These are phyloP conservation scores for Conticribra guillardii DNA, from an alignment of 108 stramenopile species.

Conservation along the genomic window DNA sequence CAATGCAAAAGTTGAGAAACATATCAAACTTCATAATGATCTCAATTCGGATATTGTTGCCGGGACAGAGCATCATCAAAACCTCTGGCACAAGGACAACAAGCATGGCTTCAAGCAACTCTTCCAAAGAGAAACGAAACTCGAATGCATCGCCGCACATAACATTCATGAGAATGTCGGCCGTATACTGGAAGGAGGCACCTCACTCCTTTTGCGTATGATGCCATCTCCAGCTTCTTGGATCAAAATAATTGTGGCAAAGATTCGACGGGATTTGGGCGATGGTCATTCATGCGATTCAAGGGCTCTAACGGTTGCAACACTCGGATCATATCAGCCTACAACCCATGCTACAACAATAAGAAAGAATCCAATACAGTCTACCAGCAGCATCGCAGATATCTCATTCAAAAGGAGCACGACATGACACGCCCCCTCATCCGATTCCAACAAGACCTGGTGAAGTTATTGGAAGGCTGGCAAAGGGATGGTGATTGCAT, in stretches of 20 bases:
- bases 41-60: not conserved
- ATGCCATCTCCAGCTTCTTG: not conserved
- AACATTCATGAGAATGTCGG: not conserved
- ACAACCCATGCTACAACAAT: not conserved
- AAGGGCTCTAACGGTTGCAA: not conserved
- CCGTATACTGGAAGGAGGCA: not conserved
- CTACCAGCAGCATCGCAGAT: conserved; percentile 21
- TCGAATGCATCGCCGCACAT: not conserved
- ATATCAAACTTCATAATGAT: no score
- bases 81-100: not conserved
- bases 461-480: not conserved
- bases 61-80: not conserved
- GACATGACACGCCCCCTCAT: not conserved
- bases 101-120: not conserved
- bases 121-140: not conserved
- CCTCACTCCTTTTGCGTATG: not conserved
- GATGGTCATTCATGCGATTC: conserved; percentile 3
- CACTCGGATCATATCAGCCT: conserved; percentile 8
- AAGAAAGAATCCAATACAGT: not conserved
- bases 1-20: no score
- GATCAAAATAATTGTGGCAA: not conserved
- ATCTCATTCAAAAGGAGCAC: not conserved
- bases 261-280: conserved; percentile 6
- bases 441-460: conserved; percentile 15
- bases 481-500: conserved; percentile 5